These are phyloP conservation scores for Trebouxia sp. DNA, from an alignment of 139 green algal genomes.

Conservation along the genomic window DNA sequence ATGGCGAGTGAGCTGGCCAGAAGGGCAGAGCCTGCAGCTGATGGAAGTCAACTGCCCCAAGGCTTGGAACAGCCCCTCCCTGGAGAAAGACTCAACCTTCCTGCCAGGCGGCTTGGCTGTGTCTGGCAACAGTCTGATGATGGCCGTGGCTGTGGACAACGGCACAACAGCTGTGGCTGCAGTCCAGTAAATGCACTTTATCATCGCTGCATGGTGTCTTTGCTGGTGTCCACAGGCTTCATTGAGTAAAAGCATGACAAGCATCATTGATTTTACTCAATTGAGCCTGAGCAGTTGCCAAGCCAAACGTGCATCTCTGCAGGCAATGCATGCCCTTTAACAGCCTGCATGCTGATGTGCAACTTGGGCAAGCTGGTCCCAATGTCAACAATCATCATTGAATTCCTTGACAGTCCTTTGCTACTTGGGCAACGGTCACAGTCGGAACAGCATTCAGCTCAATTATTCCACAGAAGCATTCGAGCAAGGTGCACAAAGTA, in stretches of 20 bases:
- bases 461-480: too few relatives aligned
- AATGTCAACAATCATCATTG: too few relatives aligned
- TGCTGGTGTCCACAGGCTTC: not conserved
- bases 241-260: not conserved
- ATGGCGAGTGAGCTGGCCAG: not conserved
- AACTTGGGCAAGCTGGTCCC: too few relatives aligned
- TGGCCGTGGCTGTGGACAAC: slow-evolving; percentile 9
- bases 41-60: not conserved
- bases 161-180: slow-evolving; percentile 6
- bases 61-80: not conserved
- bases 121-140: slow-evolving; percentile 12
- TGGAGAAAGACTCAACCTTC: not conserved
- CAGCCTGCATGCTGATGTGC: too few relatives aligned
- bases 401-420: too few relatives aligned
- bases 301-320: not conserved
- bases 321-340: not conserved
- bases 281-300: too few relatives aligned
- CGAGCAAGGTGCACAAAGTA: too few relatives aligned
- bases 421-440: too few relatives aligned
- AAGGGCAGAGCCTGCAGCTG: not conserved
- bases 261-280: not conserved
- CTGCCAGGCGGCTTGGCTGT: not conserved
- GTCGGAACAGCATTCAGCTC: too few relatives aligned
- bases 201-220: not conserved
- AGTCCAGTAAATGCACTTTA: not conserved